These are phyloP conservation scores for Tulasnella calospora DNA, from an alignment of 768 basidiomycete species.

Conservation along the genomic window DNA sequence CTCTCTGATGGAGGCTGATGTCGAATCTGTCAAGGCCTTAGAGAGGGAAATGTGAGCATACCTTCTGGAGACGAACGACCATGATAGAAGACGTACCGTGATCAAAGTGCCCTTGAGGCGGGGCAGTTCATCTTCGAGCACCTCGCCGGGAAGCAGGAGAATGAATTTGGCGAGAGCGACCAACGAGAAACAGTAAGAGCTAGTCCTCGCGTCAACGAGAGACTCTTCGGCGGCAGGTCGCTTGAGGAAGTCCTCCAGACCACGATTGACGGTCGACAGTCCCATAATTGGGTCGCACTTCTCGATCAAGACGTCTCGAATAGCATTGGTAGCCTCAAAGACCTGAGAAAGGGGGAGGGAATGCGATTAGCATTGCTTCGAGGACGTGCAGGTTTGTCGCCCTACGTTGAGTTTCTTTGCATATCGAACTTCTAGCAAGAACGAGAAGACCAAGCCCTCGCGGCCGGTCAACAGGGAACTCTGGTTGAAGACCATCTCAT, in stretches of 20 bases:
- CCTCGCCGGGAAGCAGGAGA: conserved; percentile 70
- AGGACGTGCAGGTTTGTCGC: conserved; percentile 9
- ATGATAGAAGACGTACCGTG: conserved; percentile 43
- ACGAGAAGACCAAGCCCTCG: conserved; percentile 69
- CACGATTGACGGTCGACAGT: conserved; percentile 73
- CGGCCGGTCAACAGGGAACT: conserved; percentile 67
- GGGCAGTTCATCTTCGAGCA: conserved; percentile 83
- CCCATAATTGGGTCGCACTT: conserved; percentile 81
- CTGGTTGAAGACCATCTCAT: conserved; percentile 79
- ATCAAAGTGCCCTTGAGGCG: conserved; percentile 67
- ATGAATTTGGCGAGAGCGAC: conserved; percentile 81
- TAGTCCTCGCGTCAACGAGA: conserved; percentile 53
- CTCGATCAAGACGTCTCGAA: conserved; percentile 67
- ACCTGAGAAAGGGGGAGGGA: conserved; percentile 47
- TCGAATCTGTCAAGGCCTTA: conserved; percentile 22
- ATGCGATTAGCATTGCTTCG: conserved; percentile 19
- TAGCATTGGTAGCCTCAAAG: conserved; percentile 73
- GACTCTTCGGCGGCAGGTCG: conserved; percentile 43
- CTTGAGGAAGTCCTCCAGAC: conserved; percentile 58
- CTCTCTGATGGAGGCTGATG: conserved; percentile 58
- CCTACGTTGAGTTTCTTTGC: conserved; percentile 66
- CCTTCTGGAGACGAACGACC: background rate
- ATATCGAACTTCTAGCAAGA: conserved; percentile 66
- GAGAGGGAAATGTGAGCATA: background rate
- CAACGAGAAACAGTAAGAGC: conserved; percentile 75